These are phyloP conservation scores for Microbotryum lychnidis-dioicae DNA, from an alignment of 1,284 basidiomycete genomes.

Conservation along the genomic window DNA sequence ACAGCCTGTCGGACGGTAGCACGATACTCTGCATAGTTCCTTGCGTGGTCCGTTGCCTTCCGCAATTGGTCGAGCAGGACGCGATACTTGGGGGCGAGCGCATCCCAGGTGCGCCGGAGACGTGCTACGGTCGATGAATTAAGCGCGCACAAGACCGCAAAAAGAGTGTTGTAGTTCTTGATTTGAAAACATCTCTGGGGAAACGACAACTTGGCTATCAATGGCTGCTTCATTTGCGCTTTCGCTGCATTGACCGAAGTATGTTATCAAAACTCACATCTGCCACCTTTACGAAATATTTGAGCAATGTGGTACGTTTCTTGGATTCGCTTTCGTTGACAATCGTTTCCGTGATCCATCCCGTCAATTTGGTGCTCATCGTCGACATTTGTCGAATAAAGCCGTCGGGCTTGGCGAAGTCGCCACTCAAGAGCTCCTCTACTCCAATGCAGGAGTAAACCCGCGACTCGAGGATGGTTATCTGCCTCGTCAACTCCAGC, in stretches of 20 bases:
- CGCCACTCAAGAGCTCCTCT: slow-evolving; percentile 42
- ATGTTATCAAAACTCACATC: slow-evolving; percentile 32
- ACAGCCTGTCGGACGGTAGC: slow-evolving; percentile 54
- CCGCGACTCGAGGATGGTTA: slow-evolving; percentile 39
- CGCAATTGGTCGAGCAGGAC: slow-evolving; percentile 69
- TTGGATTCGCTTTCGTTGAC: slow-evolving; percentile 41
- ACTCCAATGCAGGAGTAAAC: slow-evolving; percentile 40
- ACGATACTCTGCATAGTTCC: slow-evolving; percentile 91
- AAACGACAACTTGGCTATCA: slow-evolving; percentile 45
- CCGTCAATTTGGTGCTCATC: slow-evolving; percentile 43
- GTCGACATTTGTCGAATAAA: slow-evolving; percentile 39
- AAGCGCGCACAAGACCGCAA: slow-evolving; percentile 43
- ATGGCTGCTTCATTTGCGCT: not conserved
- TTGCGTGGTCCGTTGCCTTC: slow-evolving; percentile 74
- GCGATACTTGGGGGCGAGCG: slow-evolving; percentile 75
- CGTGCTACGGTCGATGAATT: slow-evolving; percentile 41
- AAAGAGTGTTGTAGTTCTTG: slow-evolving; percentile 44
- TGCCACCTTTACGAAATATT: slow-evolving; percentile 45
- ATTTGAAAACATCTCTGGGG: slow-evolving; percentile 38
- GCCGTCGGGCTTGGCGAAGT: slow-evolving; percentile 36
- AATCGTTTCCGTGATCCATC: slow-evolving; percentile 45
- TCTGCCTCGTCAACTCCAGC: slow-evolving; percentile 53
- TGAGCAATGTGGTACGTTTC: slow-evolving; percentile 39
- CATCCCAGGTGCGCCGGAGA: slow-evolving; percentile 49
- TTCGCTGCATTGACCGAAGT: not conserved